Evolutionary conservation across 805 yeast species (phyloP), one percentile per base, ranked within the genome.

Genomic region (Saccharomycopsis selenospora): DNA sequence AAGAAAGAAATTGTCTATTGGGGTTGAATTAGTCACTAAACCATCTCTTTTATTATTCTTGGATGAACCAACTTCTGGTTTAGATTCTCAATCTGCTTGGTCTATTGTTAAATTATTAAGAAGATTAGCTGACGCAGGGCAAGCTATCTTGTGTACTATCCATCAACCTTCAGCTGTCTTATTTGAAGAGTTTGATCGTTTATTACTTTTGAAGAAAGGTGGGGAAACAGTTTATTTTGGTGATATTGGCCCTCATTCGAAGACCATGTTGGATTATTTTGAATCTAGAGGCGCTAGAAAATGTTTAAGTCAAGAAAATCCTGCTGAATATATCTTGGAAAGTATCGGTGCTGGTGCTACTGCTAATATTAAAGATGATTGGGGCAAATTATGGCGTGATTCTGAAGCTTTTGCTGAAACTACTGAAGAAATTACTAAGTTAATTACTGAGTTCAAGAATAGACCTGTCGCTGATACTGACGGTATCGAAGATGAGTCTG

Each of bases 141-240:
- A 75, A 58, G 75, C 79, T n/a, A 71, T 78, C 54, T 64, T 78
- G 49, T 77, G 82, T 66, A 76, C 85, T 14, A 80, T 79, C 57
- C 84, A 80, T 61, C 85, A 79, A 63, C 85, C 85, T 43, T 75
- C 82, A 36, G 82, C 82, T 36, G 67, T 75, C 46, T 68, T 80
- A 56, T 70, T 79, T 58, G 73, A 76, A 55, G 76, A 76, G 55
- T 79, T 79, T 53, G 85, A 79, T 57, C 71, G 81, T 18, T 66
- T 80, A 48, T 67, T 78, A 55, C 71, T 82, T 55, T 66, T 84
- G 59, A 79, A 78, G 54, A 75, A 73, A 54, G 91, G 90, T 57
- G 91, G 91, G 51, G 68, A 73, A 60, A 82, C 89, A 41, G 83
- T 49, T 25, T 83, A 82, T 61, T 83, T 82, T 61, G 91, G 91